phyloP scores from a whole-genome alignment of 1,139 yeast genomes.

The Yamadazyma diospyri region DNA sequence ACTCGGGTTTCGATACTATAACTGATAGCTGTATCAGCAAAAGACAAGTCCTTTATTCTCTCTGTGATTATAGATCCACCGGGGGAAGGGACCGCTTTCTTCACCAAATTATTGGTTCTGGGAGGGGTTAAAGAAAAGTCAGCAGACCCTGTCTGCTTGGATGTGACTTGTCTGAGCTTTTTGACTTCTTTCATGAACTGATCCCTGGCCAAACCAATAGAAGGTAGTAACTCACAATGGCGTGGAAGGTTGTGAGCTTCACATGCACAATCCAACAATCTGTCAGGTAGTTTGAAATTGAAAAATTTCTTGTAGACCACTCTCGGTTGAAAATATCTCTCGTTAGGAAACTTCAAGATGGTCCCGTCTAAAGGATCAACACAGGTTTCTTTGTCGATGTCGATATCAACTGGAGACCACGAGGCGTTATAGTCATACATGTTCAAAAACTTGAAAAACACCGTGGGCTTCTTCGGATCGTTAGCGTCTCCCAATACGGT shows the following conservation, averaged over 20 bases:
- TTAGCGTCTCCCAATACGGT: slow-evolving; percentile 22
- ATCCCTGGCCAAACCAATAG: slow-evolving; percentile 26
- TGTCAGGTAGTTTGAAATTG: slow-evolving; percentile 40
- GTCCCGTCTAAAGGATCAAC: slow-evolving; percentile 40
- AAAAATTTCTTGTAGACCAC: slow-evolving; percentile 40
- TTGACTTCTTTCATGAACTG: slow-evolving; percentile 16
- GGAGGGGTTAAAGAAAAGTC: slow-evolving; percentile 9
- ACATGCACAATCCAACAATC: slow-evolving; percentile 40
- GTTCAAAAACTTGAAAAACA: slow-evolving; percentile 34
- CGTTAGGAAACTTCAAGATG: slow-evolving; percentile 30
- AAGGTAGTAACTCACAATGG: slow-evolving; percentile 40
- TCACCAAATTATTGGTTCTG: neutral
- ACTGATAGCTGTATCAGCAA: slow-evolving; percentile 36
- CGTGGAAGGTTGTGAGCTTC: slow-evolving; percentile 31
- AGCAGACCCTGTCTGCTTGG: slow-evolving; percentile 9
- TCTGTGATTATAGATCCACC: slow-evolving; percentile 18
- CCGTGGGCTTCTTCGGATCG: slow-evolving; percentile 19
- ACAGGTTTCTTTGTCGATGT: slow-evolving; percentile 36
- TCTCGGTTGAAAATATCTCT: slow-evolving; percentile 36
- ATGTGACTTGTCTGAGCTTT: slow-evolving; percentile 12
- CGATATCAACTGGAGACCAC: slow-evolving; percentile 45
- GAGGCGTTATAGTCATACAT: slow-evolving; percentile 46
- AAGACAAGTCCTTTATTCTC: slow-evolving; percentile 31
- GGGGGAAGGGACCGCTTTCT: slow-evolving; percentile 18
- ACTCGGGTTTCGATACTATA: slow-evolving; percentile 42